Conservation (phyloP, 352 stramenopile species). For the Globisporangium okanoganense region DNA sequence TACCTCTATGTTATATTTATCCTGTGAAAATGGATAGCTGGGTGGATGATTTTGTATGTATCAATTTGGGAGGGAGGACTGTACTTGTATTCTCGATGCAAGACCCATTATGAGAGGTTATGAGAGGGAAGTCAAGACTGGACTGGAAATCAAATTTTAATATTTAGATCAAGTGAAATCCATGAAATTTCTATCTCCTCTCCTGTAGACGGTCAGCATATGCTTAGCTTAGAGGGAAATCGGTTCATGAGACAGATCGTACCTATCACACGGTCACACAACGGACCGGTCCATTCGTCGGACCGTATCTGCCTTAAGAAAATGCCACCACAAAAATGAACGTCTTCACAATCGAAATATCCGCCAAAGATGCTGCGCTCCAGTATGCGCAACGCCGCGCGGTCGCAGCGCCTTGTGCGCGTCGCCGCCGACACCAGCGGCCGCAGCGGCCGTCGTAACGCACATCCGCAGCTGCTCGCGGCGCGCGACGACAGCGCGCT, state of each 20-base stretch:
- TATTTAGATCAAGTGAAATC: too few species aligned
- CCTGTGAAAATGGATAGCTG: too few species aligned
- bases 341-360: constrained; percentile 5
- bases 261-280: neutral
- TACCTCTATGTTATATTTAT: too few species aligned
- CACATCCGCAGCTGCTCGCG: constrained; percentile 15
- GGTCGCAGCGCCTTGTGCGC: constrained; percentile 29
- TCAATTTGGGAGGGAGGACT: too few species aligned
- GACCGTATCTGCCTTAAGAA: neutral
- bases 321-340: neutral
- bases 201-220: too few species aligned
- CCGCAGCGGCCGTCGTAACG: neutral
- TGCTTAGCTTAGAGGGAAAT: too few species aligned
- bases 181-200: too few species aligned
- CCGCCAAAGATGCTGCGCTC: constrained; percentile 34
- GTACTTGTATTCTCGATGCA: too few species aligned
- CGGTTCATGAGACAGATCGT: constrained; percentile 1
- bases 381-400: constrained; percentile 34
- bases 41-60: too few species aligned
- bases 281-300: neutral
- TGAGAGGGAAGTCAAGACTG: too few species aligned
- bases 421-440: constrained; percentile 11
- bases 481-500: constrained; percentile 19
- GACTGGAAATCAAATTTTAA: too few species aligned
- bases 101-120: too few species aligned